Evolutionary conservation across 2,329 filamentous ascomycete species (phyloP).

Genomic region (Curvularia eragrostidis): DNA sequence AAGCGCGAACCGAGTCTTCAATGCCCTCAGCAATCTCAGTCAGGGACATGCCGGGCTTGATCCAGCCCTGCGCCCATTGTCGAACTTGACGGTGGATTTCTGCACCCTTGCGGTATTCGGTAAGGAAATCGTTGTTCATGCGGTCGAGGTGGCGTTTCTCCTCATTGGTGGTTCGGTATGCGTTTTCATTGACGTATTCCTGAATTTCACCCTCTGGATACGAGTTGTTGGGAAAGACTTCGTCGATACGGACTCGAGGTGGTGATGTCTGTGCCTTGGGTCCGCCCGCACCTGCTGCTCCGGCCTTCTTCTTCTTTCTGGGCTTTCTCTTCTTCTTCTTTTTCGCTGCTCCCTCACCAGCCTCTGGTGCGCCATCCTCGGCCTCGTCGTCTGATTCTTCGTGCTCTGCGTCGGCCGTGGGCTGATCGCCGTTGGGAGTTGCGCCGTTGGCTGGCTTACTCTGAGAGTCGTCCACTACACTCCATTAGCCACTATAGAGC

Average conservation of each 20-base stretch:
- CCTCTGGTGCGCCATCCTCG: slow-evolving; percentile 52
- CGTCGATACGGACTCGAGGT: slow-evolving; percentile 74
- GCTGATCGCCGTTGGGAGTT: slow-evolving; percentile 43
- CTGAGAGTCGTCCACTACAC: slow-evolving; percentile 47
- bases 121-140: slow-evolving; percentile 78
- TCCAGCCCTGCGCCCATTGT: slow-evolving; percentile 79
- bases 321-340: slow-evolving; percentile 87
- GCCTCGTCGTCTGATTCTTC: slow-evolving; percentile 63
- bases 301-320: slow-evolving; percentile 70
- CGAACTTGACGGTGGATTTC: slow-evolving; percentile 89
- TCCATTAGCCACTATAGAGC: slow-evolving; percentile 11
- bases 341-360: slow-evolving; percentile 58
- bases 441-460: slow-evolving; percentile 41
- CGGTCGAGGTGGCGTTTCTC: slow-evolving; percentile 85
- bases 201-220: slow-evolving; percentile 82
- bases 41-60: slow-evolving; percentile 80
- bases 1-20: slow-evolving; percentile 77
- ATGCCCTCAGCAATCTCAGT: slow-evolving; percentile 88
- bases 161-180: slow-evolving; percentile 79
- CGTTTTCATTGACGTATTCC: slow-evolving; percentile 79
- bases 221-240: slow-evolving; percentile 73
- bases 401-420: slow-evolving; percentile 58
- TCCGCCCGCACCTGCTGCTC: slow-evolving; percentile 50
- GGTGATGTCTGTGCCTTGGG: slow-evolving; percentile 78
- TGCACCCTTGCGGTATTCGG: slow-evolving; percentile 83